Evolutionary conservation across 1,284 basidiomycete species (phyloP).

Genomic region (Apiotrichum domesticum): DNA sequence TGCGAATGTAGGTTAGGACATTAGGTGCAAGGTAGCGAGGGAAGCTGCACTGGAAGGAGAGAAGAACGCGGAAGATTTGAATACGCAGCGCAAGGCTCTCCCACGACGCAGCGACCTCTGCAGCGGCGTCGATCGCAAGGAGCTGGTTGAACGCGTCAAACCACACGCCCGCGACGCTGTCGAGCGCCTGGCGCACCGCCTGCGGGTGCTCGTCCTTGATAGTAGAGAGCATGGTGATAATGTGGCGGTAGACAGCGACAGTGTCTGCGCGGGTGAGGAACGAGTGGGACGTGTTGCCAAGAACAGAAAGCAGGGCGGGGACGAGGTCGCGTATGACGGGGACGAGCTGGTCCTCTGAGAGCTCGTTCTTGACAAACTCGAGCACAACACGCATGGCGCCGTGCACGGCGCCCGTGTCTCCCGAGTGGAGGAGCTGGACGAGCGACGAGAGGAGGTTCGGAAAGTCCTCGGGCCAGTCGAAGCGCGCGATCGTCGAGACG

Average conservation of each 20-base stretch:
- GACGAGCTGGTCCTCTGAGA: slow-evolving; percentile 86
- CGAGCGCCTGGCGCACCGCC: slow-evolving; percentile 73
- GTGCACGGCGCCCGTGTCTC: slow-evolving; percentile 68
- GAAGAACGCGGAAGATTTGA: slow-evolving; percentile 64
- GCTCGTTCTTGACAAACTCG: slow-evolving; percentile 82
- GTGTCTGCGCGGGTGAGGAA: slow-evolving; percentile 74
- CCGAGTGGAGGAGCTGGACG: slow-evolving; percentile 66
- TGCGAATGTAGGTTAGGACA: slow-evolving; percentile 57
- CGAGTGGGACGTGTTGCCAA: slow-evolving; percentile 70
- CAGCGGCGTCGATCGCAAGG: slow-evolving; percentile 58
- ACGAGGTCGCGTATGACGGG: slow-evolving; percentile 77
- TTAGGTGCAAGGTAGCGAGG: slow-evolving; percentile 60
- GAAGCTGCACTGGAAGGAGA: slow-evolving; percentile 70
- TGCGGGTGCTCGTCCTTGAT: slow-evolving; percentile 87
- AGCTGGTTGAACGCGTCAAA: slow-evolving; percentile 74
- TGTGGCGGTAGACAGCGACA: slow-evolving; percentile 83
- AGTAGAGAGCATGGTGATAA: slow-evolving; percentile 83
- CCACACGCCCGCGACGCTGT: slow-evolving; percentile 80
- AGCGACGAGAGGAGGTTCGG: slow-evolving; percentile 69
- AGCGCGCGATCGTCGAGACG: slow-evolving; percentile 74
- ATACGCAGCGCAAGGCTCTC: slow-evolving; percentile 68
- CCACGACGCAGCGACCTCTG: slow-evolving; percentile 64
- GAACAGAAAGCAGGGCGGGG: slow-evolving; percentile 74
- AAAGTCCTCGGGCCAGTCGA: slow-evolving; percentile 92
- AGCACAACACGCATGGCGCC: slow-evolving; percentile 91